Evolutionary conservation across 1,284 basidiomycete species (phyloP).

Genomic region (Leucoagaricus sp.): DNA sequence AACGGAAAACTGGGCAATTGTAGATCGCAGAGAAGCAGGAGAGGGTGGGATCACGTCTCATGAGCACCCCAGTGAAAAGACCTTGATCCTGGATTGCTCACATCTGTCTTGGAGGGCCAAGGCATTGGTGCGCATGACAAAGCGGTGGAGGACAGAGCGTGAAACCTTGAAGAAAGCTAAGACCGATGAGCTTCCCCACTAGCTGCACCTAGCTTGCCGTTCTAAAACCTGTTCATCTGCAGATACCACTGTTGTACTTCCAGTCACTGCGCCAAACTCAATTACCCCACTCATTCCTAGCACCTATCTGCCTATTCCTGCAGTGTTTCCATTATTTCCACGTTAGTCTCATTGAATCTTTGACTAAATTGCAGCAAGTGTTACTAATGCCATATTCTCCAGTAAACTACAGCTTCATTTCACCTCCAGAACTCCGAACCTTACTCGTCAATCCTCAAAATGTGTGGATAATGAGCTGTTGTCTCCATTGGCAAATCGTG

Average conservation of each 20-base stretch:
- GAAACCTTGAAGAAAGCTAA: background rate
- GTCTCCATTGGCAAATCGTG: background rate
- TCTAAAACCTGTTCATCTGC: too few relatives aligned
- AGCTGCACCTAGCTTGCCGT: background rate
- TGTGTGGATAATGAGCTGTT: background rate
- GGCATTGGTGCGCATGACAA: background rate
- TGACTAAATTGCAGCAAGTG: too few relatives aligned
- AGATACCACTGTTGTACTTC: too few relatives aligned
- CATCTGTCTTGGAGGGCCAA: background rate
- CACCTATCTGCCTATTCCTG: background rate
- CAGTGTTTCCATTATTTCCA: too few relatives aligned
- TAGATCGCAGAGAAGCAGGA: background rate
- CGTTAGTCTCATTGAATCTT: too few relatives aligned
- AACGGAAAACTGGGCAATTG: background rate
- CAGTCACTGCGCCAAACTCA: too few relatives aligned
- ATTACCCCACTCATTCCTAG: background rate
- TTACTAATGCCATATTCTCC: background rate
- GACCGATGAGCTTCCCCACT: background rate
- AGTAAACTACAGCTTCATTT: background rate
- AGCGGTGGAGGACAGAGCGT: background rate
- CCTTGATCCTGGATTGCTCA: background rate
- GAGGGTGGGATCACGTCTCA: background rate
- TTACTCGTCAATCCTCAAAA: background rate
- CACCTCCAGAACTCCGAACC: background rate
- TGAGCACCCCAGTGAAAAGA: background rate